Base-by-base conservation (phyloP, 2,329 filamentous ascomycete genomes). In the Colletotrichum simmondsii region DNA sequence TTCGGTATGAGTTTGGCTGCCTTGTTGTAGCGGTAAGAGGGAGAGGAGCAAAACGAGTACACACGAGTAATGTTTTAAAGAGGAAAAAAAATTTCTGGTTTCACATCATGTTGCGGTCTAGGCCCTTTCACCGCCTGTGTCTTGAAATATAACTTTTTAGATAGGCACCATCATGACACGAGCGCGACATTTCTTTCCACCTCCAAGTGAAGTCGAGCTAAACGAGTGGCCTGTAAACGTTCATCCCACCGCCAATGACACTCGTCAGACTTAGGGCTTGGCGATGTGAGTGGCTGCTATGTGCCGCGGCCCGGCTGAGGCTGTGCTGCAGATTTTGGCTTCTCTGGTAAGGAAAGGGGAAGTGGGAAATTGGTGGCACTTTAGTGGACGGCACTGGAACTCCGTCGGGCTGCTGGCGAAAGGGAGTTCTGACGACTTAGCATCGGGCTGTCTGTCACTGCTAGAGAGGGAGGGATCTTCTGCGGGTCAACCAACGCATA, bases 1-100 rank as follows among this genome's bases (percentile, higher is more conserved):
- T 58, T 73, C 42, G 71, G 71, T n/a, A 65, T 74, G 63, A 11
- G 75, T 22, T 14, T 79, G 74, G 75, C 75, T 49, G 60, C 76
- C 58, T 57, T 79, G 76, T 19, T 78, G 71, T 76, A 75, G 74
- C 35, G 19, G 42, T 49, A 49, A n/a, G 42, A 49, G 16, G 16
- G 37, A 42, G 37, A 42, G 37, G 16, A 16, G 16, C 2, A n/a
- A n/a, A 49, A 49, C 19, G 42, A 49, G 22, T 8, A 42, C 37
- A 19, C 32, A 19, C 16, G 37, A 42, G 8, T 49, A 49, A 49
- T 49, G 19, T n/a, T 49, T 49, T 22, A 49, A 49, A 35, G 32
- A 35, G 32, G 32, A 35, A n/a, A 4, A n/a, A 19, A 22, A 49
- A 49, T 4, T 49, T 49, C 19, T 49, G 8, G 19, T 49, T 49